Base-by-base conservation (phyloP, 2,329 filamentous ascomycete genomes). In the Scedosporium aurantiacum region DNA sequence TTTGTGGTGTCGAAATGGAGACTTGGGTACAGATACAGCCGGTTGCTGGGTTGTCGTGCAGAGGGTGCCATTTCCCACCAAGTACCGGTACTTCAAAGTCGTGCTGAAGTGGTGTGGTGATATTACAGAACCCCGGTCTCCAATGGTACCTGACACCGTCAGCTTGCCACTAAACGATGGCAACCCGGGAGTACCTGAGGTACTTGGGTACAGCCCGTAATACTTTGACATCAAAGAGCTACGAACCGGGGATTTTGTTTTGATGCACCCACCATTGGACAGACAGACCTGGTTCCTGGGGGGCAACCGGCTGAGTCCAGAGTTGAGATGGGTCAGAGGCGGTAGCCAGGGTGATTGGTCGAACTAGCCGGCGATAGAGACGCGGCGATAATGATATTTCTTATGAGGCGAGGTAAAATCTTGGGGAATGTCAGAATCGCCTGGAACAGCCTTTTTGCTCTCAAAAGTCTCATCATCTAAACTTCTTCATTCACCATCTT, bases 251-350 rank as follows among this genome's bases (percentile, higher is more conserved):
- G 28, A 52, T 21, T 23, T 45, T 47, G 45, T 54, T 54, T 60
- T 27, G 58, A 21, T 14, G 58, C 58, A 60, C 58, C 47, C 14
- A 55, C 58, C 47, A 54, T 18, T 50, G 23, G 25, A 23, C 16
- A n/a, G 21, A n/a, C n/a, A n/a, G 32, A n/a, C 57, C 21, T 16
- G 58, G 32, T 60, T 54, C 58, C 28, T 27, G 45, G 43, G 43
- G 58, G 58, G 58, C 58, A 60, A 55, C 58, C 57, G 58, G 58
- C 58, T 60, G 58, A 60, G 58, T 52, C 47, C 47, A 41, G 18
- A n/a, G 58, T 47, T 54, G 21, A 10, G 57, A 50, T 41, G 27
- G 14, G 45, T 18, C 41, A 23, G 16, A n/a, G 16, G 45, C 14
- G 16, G 58, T 43, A 47, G n/a, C 5, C 8, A n/a, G 10, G 21